phyloP scores from a whole-genome alignment of 2,329 filamentous ascomycete genomes.

The Diaporthe vaccinii region DNA sequence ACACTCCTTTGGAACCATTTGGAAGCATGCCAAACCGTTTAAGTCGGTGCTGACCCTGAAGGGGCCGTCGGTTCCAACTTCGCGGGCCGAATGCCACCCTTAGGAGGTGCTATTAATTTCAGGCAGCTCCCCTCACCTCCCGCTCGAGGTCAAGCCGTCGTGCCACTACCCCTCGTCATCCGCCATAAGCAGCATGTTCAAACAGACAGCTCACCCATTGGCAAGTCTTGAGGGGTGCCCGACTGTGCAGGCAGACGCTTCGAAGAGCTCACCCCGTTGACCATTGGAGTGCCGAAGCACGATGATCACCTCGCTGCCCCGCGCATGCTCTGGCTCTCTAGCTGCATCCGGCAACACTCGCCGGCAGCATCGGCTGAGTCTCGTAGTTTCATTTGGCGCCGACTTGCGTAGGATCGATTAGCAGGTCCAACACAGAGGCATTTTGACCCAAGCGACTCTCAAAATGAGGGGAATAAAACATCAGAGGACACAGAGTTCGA shows the following conservation, averaged over 20 bases:
- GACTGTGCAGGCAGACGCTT: neutral
- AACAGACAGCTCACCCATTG: neutral
- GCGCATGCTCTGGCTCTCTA: neutral
- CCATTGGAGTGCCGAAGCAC: neutral
- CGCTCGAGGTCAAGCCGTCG: neutral
- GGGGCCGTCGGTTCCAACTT: neutral
- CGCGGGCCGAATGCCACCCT: constrained; percentile 6
- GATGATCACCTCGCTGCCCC: neutral
- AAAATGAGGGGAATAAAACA: neutral
- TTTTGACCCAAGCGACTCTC: neutral
- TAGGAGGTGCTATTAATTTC: constrained; percentile 17
- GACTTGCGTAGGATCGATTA: neutral
- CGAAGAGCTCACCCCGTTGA: too few relatives aligned
- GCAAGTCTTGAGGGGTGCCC: neutral
- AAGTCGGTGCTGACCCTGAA: neutral
- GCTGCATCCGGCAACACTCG: constrained; percentile 5
- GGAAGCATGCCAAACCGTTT: neutral
- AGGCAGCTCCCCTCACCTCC: neutral
- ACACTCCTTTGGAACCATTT: neutral
- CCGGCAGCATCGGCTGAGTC: neutral
- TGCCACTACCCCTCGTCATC: too few relatives aligned
- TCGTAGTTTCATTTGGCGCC: neutral
- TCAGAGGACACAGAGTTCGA: neutral
- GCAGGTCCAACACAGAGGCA: neutral
- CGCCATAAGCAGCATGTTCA: neutral